A percentile compares a stretch with the other conserved stretches of the same genome.
These are phyloP conservation scores for Discostella stelligeroides DNA, from an alignment of 108 stramenopile species.

Conservation along the genomic window DNA sequence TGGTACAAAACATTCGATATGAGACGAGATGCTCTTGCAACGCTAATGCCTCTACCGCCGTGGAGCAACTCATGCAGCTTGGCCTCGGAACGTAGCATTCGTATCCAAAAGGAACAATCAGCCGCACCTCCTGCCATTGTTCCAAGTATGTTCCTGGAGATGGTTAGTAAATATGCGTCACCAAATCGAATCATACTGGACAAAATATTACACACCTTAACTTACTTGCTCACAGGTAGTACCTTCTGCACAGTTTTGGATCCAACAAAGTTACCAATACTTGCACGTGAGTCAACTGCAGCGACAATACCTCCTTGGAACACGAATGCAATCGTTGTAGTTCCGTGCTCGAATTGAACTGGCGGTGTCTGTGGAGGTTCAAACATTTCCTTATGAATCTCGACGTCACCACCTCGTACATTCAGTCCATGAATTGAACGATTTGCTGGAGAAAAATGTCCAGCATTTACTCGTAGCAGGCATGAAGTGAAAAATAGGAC, in stretches of 20 bases:
- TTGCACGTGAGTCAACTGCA: constrained; percentile 87
- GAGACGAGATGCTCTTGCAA: constrained; percentile 73
- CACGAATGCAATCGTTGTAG: constrained; percentile 86
- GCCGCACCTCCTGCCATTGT: constrained; percentile 94
- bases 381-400: constrained; percentile 16
- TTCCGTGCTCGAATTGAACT: constrained; percentile 85
- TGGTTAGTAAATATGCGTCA: neutral
- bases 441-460: too few species aligned
- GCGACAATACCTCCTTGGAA: constrained; percentile 85
- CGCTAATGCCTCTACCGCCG: constrained; percentile 65
- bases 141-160: constrained; percentile 64
- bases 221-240: constrained; percentile 70
- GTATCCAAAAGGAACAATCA: constrained; percentile 86
- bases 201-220: neutral
- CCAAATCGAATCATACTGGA: neutral
- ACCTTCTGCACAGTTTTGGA: constrained; percentile 87
- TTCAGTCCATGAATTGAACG: too few species aligned
- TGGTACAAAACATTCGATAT: constrained; percentile 72
- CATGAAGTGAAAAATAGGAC: constrained; percentile 26
- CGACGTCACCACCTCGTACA: constrained; percentile 41
- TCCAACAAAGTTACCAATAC: constrained; percentile 89
- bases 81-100: constrained; percentile 68
- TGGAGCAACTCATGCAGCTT: constrained; percentile 63
- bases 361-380: constrained; percentile 58
- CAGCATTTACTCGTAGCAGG: constrained; percentile 17